Evolutionary conservation across 1,284 basidiomycete species (phyloP).

Genomic region (Cryptococcus amylolentus): DNA sequence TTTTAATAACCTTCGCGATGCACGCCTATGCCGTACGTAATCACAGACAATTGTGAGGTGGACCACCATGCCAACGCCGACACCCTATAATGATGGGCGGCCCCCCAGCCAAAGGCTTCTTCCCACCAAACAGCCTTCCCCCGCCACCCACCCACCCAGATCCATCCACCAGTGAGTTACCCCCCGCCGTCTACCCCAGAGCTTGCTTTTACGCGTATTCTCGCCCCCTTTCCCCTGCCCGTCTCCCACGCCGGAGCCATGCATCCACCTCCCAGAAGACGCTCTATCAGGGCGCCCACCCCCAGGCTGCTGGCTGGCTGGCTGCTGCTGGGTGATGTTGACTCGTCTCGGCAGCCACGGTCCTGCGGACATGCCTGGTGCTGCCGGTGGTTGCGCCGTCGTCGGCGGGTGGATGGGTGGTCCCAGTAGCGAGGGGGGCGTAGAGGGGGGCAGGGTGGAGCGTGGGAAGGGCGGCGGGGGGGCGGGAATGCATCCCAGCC

Average conservation of each 20-base stretch:
- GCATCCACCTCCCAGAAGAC: neutral
- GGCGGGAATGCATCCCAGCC: neutral
- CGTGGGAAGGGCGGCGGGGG: neutral
- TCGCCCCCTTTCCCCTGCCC: neutral
- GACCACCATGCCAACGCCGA: no score
- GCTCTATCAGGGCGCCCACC: neutral
- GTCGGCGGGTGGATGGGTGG: neutral
- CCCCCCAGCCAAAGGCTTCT: neutral
- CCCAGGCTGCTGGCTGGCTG: neutral
- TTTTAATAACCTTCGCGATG: no score
- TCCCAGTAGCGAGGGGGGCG: neutral
- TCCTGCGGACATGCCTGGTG: neutral
- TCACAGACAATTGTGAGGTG: no score
- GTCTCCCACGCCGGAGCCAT: neutral
- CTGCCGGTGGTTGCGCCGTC: neutral
- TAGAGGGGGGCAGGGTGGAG: neutral
- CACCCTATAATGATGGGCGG: neutral
- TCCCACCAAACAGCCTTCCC: neutral
- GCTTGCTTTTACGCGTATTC: neutral
- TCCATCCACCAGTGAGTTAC: neutral
- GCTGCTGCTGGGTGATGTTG: neutral
- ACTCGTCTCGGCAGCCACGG: neutral
- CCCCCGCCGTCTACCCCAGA: neutral
- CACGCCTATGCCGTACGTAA: no score
- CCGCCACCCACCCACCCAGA: neutral